Percentiles rank a stretch among this genome's conserved stretches.
Evolutionary conservation across 2,329 filamentous ascomycete genomes (phyloP).

Genomic region (Coniochaeta sp.): DNA sequence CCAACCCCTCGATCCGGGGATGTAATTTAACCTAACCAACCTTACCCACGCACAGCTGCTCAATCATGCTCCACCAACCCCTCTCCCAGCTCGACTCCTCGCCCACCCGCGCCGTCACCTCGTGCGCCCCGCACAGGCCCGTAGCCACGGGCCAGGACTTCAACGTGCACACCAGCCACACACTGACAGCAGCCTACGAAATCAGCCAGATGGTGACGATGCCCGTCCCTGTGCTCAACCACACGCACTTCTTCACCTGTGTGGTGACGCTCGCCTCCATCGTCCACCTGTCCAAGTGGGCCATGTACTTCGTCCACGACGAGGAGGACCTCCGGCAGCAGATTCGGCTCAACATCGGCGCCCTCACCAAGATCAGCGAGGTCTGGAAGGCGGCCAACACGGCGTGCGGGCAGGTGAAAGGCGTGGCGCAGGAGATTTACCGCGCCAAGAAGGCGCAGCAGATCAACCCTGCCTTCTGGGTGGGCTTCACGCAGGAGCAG

Average conservation of each 20-base stretch:
- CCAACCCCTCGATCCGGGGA: not conserved
- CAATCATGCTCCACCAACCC: slow-evolving; percentile 74
- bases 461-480: slow-evolving; percentile 46
- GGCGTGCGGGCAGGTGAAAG: slow-evolving; percentile 66
- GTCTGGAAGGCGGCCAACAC: slow-evolving; percentile 68
- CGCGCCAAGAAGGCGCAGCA: slow-evolving; percentile 49
- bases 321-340: slow-evolving; percentile 65
- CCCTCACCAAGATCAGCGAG: slow-evolving; percentile 59
- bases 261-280: slow-evolving; percentile 72
- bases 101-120: slow-evolving; percentile 50
- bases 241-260: slow-evolving; percentile 81
- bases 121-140: slow-evolving; percentile 55
- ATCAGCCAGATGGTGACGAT: slow-evolving; percentile 71
- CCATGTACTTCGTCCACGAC: slow-evolving; percentile 52
- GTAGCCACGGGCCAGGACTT: slow-evolving; percentile 43
- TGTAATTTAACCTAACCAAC: not conserved
- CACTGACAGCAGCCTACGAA: slow-evolving; percentile 69
- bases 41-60: slow-evolving; percentile 31
- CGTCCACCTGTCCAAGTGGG: slow-evolving; percentile 77
- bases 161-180: slow-evolving; percentile 71
- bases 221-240: slow-evolving; percentile 61
- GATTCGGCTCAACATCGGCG: slow-evolving; percentile 72
- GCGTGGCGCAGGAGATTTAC: slow-evolving; percentile 72
- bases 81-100: slow-evolving; percentile 66
- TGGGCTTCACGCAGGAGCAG: slow-evolving; percentile 46